phyloP scores from a whole-genome alignment of 2,329 filamentous ascomycete species.

The Hypocrella siamensis region DNA sequence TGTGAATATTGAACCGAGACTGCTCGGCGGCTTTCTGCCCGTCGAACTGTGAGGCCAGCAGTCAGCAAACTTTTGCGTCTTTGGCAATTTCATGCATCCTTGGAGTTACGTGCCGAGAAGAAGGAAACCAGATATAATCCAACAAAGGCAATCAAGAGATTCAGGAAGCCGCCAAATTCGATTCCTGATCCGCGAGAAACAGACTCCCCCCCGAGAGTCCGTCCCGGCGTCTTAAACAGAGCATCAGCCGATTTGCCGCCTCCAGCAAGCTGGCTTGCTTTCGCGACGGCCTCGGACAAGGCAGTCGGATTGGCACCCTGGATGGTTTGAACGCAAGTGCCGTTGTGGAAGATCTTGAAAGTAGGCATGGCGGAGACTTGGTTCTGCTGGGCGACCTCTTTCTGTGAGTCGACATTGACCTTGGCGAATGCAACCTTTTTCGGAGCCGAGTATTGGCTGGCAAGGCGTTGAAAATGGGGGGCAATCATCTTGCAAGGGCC shows the following conservation, averaged over 20 bases:
- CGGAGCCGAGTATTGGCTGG: slow-evolving; percentile 9
- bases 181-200: slow-evolving; percentile 8
- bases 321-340: slow-evolving; percentile 58
- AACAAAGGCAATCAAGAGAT: slow-evolving; percentile 36
- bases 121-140: slow-evolving; percentile 46
- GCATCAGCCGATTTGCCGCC: slow-evolving; percentile 25
- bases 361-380: slow-evolving; percentile 80
- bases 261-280: slow-evolving; percentile 40
- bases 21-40: slow-evolving; percentile 44
- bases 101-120: slow-evolving; percentile 33
- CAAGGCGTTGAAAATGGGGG: slow-evolving; percentile 35
- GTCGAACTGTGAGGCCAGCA: slow-evolving; percentile 30
- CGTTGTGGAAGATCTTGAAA: slow-evolving; percentile 77
- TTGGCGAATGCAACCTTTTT: slow-evolving; percentile 9
- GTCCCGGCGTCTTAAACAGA: slow-evolving; percentile 36
- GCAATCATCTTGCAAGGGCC: slow-evolving; percentile 32
- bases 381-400: slow-evolving; percentile 43
- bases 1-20: slow-evolving; percentile 41
- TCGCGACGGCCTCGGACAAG: slow-evolving; percentile 62
- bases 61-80: slow-evolving; percentile 9
- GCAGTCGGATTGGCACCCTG: slow-evolving; percentile 65
- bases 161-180: slow-evolving; percentile 28
- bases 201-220: slow-evolving; percentile 35
- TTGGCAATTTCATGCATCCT: slow-evolving; percentile 1
- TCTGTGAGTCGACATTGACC: slow-evolving; percentile 10